Conservation (phyloP, 2,329 filamentous ascomycete genomes). For the Claviceps digitariae region DNA sequence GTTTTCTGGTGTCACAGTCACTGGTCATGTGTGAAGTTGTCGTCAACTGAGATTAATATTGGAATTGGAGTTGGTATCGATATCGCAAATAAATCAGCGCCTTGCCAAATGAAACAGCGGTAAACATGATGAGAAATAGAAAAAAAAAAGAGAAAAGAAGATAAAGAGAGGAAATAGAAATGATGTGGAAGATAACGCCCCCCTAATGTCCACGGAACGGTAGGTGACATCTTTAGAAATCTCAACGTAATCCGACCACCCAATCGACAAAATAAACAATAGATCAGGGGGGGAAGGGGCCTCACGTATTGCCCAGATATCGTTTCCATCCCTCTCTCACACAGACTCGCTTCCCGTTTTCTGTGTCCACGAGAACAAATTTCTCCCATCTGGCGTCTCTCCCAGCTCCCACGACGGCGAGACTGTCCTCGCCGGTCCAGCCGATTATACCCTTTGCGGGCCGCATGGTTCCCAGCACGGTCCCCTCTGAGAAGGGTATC, state of each 20-base stretch:
- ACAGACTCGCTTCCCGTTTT: conserved; percentile 53
- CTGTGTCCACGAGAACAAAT: conserved; percentile 56
- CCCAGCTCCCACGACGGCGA: conserved; percentile 69
- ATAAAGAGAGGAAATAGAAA: not conserved
- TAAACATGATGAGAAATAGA: not conserved
- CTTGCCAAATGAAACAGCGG: not conserved
- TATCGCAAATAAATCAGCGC: not conserved
- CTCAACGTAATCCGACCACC: not conserved
- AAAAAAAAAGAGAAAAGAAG: not conserved
- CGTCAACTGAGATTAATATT: not conserved
- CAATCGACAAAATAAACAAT: no score
- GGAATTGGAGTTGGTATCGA: not conserved
- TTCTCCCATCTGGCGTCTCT: conserved; percentile 78
- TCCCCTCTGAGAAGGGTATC: conserved; percentile 28
- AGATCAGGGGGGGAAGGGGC: no score
- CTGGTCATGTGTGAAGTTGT: not conserved
- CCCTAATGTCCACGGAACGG: not conserved
- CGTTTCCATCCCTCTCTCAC: conserved; percentile 70
- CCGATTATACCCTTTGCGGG: conserved; percentile 75
- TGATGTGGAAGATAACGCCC: not conserved
- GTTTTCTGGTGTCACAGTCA: no score
- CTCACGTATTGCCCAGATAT: conserved; percentile 42
- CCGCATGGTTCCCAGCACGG: conserved; percentile 36
- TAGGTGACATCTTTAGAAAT: not conserved
- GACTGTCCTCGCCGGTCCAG: conserved; percentile 62